These are phyloP conservation scores for Coemansia sp. DNA, from an alignment of 192 early-diverging fungal genomes.

Conservation along the genomic window DNA sequence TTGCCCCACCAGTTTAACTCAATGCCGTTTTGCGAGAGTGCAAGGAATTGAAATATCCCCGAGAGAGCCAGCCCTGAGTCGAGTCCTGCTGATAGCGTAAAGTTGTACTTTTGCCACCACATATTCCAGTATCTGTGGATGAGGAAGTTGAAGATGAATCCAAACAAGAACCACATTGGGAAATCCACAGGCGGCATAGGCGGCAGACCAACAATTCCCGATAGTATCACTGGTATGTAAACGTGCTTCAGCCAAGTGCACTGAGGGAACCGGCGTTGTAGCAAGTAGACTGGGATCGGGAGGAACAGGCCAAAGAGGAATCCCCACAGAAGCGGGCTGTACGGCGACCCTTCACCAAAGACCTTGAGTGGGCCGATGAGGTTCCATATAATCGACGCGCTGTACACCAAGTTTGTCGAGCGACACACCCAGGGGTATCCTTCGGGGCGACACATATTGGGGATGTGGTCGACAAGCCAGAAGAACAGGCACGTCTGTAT, in stretches of 20 bases:
- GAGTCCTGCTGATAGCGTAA: constrained; percentile 60
- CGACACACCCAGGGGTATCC: constrained; percentile 72
- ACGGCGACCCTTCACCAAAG: constrained; percentile 65
- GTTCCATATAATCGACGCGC: constrained; percentile 79
- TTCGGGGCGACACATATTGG: constrained; percentile 58
- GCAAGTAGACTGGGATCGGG: constrained; percentile 69
- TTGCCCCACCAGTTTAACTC: constrained; percentile 58
- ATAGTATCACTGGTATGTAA: constrained; percentile 71
- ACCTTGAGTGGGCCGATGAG: constrained; percentile 70
- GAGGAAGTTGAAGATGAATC: constrained; percentile 70
- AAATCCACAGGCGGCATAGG: constrained; percentile 60
- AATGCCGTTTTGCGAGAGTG: constrained; percentile 46
- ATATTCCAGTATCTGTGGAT: constrained; percentile 63
- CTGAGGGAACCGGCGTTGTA: constrained; percentile 64
- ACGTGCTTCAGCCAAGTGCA: constrained; percentile 65
- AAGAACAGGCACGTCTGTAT: constrained; percentile 68
- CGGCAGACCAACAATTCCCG: constrained; percentile 62
- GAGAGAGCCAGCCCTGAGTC: constrained; percentile 60
- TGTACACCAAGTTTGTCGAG: constrained; percentile 61
- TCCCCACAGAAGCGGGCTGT: constrained; percentile 58
- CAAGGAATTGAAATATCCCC: constrained; percentile 53
- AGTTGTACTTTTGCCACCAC: constrained; percentile 67
- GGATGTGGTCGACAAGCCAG: constrained; percentile 63
- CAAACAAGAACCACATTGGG: constrained; percentile 58
- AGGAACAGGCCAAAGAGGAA: constrained; percentile 68